Percentiles rank a stretch among this genome's conserved stretches.
phyloP scores from a whole-genome alignment of 2,329 filamentous ascomycete species.

The Hypoxylon sp. region DNA sequence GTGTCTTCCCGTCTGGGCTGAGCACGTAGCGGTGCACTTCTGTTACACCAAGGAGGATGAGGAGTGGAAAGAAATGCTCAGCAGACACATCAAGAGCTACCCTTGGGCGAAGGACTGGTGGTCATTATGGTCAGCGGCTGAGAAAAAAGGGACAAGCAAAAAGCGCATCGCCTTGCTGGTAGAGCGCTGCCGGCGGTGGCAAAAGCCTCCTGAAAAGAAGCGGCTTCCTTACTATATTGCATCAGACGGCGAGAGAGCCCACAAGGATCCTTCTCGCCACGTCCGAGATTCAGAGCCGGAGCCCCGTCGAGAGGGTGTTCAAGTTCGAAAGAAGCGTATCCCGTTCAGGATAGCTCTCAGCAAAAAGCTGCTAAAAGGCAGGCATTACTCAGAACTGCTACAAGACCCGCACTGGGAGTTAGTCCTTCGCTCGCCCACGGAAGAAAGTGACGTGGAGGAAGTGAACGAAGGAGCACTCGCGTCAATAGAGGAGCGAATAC shows the following conservation, averaged over 20 bases:
- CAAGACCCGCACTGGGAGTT: slow-evolving; percentile 30
- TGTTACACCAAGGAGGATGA: slow-evolving; percentile 50
- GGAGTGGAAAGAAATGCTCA: slow-evolving; percentile 50
- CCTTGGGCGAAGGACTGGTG: slow-evolving; percentile 49
- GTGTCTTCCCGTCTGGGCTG: slow-evolving; percentile 49
- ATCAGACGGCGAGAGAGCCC: slow-evolving; percentile 16
- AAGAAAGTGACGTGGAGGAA: slow-evolving; percentile 15
- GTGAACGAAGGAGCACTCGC: slow-evolving; percentile 1
- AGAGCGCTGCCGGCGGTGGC: slow-evolving; percentile 46
- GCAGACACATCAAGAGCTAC: slow-evolving; percentile 39
- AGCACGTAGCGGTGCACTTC: slow-evolving; percentile 47
- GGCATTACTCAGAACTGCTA: slow-evolving; percentile 29
- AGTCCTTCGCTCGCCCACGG: slow-evolving; percentile 29
- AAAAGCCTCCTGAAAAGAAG: slow-evolving; percentile 35
- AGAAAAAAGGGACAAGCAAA: slow-evolving; percentile 20
- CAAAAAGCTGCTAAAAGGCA: slow-evolving; percentile 33
- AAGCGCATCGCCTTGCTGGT: slow-evolving; percentile 36
- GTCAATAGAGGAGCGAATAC: slow-evolving; percentile 5
- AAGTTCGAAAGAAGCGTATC: neutral
- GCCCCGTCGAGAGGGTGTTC: neutral
- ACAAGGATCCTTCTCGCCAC: neutral
- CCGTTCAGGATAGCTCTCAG: slow-evolving; percentile 26
- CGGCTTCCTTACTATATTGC: slow-evolving; percentile 25
- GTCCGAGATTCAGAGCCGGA: slow-evolving; percentile 9
- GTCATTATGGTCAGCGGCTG: slow-evolving; percentile 46